phyloP scores from a whole-genome alignment of 257 asterid genomes.

The Solanum rostratum region DNA sequence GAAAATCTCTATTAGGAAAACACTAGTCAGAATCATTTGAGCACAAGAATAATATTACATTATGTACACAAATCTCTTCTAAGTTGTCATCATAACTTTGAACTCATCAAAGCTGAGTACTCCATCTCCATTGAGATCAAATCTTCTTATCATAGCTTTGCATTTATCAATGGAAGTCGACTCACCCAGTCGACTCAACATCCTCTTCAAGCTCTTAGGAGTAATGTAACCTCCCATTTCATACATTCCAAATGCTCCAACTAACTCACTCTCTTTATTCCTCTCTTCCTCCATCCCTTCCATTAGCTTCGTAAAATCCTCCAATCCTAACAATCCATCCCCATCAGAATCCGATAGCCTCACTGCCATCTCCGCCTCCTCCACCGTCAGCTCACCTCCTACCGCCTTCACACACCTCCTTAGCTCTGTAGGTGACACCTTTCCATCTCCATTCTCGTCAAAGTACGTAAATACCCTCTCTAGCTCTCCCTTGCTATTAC shows the following conservation, averaged over 20 bases:
- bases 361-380: conserved; percentile 40
- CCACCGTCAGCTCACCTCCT: conserved; percentile 10
- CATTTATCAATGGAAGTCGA: conserved; percentile 33
- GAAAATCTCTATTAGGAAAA: background rate
- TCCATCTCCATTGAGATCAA: conserved; percentile 54
- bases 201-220: conserved; percentile 42
- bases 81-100: conserved; percentile 32
- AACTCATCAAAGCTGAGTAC: conserved; percentile 52
- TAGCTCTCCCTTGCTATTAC: background rate
- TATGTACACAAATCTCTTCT: background rate
- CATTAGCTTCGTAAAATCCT: conserved; percentile 35
- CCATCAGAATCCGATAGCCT: conserved; percentile 39
- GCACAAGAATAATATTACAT: background rate
- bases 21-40: background rate
- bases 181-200: conserved; percentile 51
- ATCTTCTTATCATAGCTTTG: conserved; percentile 31
- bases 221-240: conserved; percentile 48
- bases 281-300: conserved; percentile 45
- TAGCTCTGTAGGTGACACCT: background rate
- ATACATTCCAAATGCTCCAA: conserved; percentile 42
- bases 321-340: conserved; percentile 38
- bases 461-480: conserved; percentile 1
- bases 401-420: background rate
- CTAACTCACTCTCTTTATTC: conserved; percentile 23
- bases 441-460: conserved; percentile 4